Base-by-base conservation (phyloP, 202 grass and related monocot genomes). In the Bolboschoenoplectus hybrid region DNA sequence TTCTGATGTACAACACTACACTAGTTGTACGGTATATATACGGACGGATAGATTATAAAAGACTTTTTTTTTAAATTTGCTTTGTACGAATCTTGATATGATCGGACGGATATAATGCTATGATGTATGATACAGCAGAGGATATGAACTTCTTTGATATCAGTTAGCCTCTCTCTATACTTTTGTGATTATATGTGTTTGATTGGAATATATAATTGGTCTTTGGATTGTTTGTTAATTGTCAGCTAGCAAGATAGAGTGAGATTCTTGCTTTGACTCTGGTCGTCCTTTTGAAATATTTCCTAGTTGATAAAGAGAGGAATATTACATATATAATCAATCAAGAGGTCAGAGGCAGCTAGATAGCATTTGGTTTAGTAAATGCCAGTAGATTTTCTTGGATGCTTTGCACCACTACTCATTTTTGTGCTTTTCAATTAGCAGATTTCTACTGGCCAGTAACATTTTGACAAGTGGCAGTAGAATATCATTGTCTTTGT, bases 261-360 rank as follows among this genome's bases (percentile, higher is more conserved):
- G 46, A 84, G 81, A 84, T 84, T 84, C 81, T 69, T 84, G 64
- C 45, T 71, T 68, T 70, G 81, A 84, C 64, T 84, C 45, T 43
- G 64, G 64, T 84, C 81, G 75, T 84, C 26, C 32, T 52, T 68
- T 9, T 56, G 45, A 84, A 84, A 39, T 84, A 40, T 14, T 56
- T 7, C 43, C 17, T 38, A 58, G n/a, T 19, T 55, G 0, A 57
- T 17, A 78, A 9, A 7, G 1, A 41, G 8, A 38, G 9, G 9
- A 1, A 66, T 19, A 58, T 17, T 64, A 34, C 61, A 13, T 10
- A 36, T 38, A 38, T 66, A 26, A 45, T 72, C 9, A 4, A n/a
- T 72, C 12, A 66, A 40, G 9, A 20, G n/a, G 26, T 26, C 0
- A 26, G 26, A 26, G 26, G 26, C 26, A 26, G 26, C 26, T 26